Conservation (phyloP, 129 eudicot genomes). For the Chrysanthemum makinoi region DNA sequence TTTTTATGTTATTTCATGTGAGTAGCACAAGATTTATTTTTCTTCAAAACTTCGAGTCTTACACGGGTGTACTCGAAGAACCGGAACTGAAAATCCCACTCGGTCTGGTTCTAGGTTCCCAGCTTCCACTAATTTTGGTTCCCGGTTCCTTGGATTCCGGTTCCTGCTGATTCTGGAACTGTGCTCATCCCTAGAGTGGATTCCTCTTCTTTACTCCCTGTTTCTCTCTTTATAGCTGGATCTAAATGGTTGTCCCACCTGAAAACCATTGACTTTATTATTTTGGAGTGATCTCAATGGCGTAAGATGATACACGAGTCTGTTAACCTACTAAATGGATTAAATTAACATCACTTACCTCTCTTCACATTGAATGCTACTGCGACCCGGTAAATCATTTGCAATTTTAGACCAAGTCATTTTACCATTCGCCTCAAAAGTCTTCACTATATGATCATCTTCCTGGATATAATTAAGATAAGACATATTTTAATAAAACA, state of each 20-base stretch:
- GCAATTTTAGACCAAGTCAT: conserved; percentile 62
- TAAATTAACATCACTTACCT: conserved; percentile 36
- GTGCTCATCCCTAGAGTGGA: conserved; percentile 11
- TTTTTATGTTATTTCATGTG: too few species aligned
- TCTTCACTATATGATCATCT: conserved; percentile 44
- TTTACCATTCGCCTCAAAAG: conserved; percentile 40
- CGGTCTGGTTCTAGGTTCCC: too few species aligned
- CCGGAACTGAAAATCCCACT: too few species aligned
- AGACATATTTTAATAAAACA: too few species aligned
- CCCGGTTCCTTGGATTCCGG: too few species aligned
- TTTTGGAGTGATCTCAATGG: neutral
- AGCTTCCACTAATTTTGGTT: too few species aligned
- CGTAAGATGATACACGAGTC: neutral
- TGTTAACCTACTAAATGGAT: neutral
- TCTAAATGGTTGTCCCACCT: conserved; percentile 50
- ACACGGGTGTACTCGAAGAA: too few species aligned
- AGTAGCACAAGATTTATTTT: too few species aligned
- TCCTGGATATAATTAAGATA: too few species aligned
- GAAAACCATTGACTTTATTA: conserved; percentile 4
- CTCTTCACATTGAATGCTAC: conserved; percentile 72
- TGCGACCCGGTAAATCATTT: conserved; percentile 55
- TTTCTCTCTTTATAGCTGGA: conserved; percentile 26
- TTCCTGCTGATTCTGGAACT: too few species aligned
- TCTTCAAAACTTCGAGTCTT: too few species aligned
- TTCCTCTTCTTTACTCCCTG: conserved; percentile 70